phyloP scores from a whole-genome alignment of 352 stramenopile genomes.

The Phytopythium cucurbitacearum region DNA sequence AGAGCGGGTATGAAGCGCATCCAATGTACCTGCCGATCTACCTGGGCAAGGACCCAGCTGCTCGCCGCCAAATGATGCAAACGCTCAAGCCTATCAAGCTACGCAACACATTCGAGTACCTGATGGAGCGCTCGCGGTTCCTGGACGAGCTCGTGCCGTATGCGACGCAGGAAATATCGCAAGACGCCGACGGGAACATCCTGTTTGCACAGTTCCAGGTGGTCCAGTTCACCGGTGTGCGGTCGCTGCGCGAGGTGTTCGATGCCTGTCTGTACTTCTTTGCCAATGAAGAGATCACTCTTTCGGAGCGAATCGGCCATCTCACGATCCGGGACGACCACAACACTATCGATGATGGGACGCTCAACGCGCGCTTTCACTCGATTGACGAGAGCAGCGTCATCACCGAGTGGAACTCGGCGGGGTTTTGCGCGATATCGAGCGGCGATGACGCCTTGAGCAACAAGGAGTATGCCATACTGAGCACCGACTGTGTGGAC shows the following conservation, averaged over 20 bases:
- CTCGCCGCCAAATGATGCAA: too few species aligned
- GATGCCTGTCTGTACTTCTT: slow-evolving; percentile 42
- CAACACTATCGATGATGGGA: background rate
- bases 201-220: too few species aligned
- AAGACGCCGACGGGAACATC: too few species aligned
- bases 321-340: slow-evolving; percentile 47
- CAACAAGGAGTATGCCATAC: slow-evolving; percentile 8
- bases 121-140: too few species aligned
- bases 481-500: slow-evolving; percentile 20
- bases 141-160: too few species aligned
- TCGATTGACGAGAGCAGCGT: slow-evolving; percentile 12
- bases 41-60: too few species aligned
- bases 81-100: too few species aligned
- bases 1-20: background rate
- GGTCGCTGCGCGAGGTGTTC: slow-evolving; percentile 32
- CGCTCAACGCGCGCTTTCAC: slow-evolving; percentile 12
- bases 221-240: background rate
- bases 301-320: slow-evolving; percentile 43
- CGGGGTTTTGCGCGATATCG: slow-evolving; percentile 15
- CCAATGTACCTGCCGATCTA: too few species aligned
- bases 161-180: too few species aligned
- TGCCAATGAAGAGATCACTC: slow-evolving; percentile 50
- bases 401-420: slow-evolving; percentile 13
- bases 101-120: too few species aligned
- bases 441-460: slow-evolving; percentile 7